Evolutionary conservation across 352 stramenopile species (phyloP), one percentile per base, ranked within the genome.

Genomic region (Thraustotheca clavata): DNA sequence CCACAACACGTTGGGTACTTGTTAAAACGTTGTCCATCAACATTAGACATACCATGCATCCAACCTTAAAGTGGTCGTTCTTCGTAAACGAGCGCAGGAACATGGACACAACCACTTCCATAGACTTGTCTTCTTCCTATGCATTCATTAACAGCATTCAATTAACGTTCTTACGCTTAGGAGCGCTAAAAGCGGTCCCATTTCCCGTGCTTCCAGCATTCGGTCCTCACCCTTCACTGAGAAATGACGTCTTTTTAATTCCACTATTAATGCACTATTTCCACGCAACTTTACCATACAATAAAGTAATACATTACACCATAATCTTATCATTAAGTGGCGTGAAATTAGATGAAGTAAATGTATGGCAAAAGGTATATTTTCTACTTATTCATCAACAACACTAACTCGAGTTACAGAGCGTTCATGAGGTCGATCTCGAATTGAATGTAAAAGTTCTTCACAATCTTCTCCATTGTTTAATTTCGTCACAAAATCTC

Each of bases 11-110:
- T 85, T 95, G 70, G 7, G 83, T 88, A 60, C 83, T 88, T 14
- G 86, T 96, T 47, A 96, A 82, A 62, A 96, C 69, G 43, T 96
- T 96, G 73, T 96, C 88, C 62, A 91, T 77, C 16, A 96, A 69
- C 69, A 96, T 54, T 67, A 95, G 91, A 72, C 81, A 94, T 62
- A 96, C 80, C 36, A 83, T 90, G 74, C 87, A 96, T 67, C 88
- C 88, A 49, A 93, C 78, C 86, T 91, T 91, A 68, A 93, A 93
- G 70, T 93, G 84, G 70, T 91, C 84, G 59, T 89, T 93, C 70
- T 93, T 93, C 47, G 77, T 89, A 70, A 91, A 93, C 8, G 84
- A 89, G 39, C 79, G 77, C 54, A 83, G 62, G 66, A 91, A 91
- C 49, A 82, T 70, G 46, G 71, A 80, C 9, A 71, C 62, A 26